Percentiles rank a stretch among this genome's conserved stretches.
Evolutionary conservation across 2,329 filamentous ascomycete genomes (phyloP).

Genomic region (Colletotrichum tamarilloi): DNA sequence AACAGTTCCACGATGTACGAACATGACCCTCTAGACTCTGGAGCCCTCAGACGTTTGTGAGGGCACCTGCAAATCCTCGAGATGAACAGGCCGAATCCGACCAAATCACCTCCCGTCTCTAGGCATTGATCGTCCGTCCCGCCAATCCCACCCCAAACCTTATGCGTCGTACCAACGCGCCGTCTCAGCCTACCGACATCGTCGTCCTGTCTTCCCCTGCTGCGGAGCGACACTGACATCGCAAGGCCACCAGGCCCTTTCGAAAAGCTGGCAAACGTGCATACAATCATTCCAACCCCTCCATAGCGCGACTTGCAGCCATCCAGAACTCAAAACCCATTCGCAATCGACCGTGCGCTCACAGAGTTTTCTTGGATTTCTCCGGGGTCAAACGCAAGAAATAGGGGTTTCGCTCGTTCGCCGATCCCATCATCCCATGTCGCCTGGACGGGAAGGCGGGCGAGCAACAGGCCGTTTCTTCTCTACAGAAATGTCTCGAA

Average conservation of each 20-base stretch:
- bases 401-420: slow-evolving; percentile 16
- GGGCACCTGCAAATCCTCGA: background rate
- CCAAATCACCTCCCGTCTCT: slow-evolving; percentile 4
- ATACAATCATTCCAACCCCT: background rate
- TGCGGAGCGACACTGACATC: background rate
- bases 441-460: background rate
- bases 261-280: slow-evolving; percentile 12
- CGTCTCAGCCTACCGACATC: background rate
- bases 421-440: slow-evolving; percentile 10
- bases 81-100: slow-evolving; percentile 18
- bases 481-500: background rate
- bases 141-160: slow-evolving; percentile 23
- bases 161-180: slow-evolving; percentile 3
- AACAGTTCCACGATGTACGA: background rate
- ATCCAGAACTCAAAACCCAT: slow-evolving; percentile 5
- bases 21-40: background rate
- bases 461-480: background rate
- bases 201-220: background rate
- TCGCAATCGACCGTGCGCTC: slow-evolving; percentile 14
- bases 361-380: background rate
- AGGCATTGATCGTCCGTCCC: slow-evolving; percentile 28
- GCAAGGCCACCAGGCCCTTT: background rate
- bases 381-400: slow-evolving; percentile 10
- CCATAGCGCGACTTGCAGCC: background rate
- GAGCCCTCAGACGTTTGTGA: background rate